These are phyloP conservation scores for Phytophthora cactorum DNA, from an alignment of 352 stramenopile species.

Conservation along the genomic window DNA sequence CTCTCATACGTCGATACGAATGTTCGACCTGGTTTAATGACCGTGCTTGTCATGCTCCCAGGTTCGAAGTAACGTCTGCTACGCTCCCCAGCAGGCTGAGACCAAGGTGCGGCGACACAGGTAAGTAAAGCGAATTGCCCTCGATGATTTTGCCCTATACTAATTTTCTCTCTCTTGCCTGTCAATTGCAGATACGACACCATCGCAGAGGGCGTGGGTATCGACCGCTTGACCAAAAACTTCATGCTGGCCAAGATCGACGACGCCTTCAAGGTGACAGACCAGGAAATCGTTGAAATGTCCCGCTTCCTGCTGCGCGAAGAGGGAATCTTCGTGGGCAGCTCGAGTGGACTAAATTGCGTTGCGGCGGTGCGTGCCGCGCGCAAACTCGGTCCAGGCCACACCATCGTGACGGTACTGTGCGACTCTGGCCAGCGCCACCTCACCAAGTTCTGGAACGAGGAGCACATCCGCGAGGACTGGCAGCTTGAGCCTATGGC, in stretches of 20 bases:
- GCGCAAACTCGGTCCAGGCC: conserved; percentile 76
- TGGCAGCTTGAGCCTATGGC: conserved; percentile 71
- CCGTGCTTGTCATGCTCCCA: conserved; percentile 15
- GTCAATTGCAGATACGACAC: conserved; percentile 93
- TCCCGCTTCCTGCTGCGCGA: conserved; percentile 95
- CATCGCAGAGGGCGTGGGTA: conserved; percentile 97
- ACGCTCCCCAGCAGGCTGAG: conserved; percentile 95
- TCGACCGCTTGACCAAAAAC: conserved; percentile 97
- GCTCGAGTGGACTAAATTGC: conserved; percentile 87
- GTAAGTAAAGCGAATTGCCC: conserved; percentile 25
- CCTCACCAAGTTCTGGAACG: conserved; percentile 91
- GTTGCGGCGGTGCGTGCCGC: conserved; percentile 80
- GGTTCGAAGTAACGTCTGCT: conserved; percentile 95
- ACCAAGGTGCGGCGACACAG: conserved; percentile 91
- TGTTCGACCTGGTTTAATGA: conserved; percentile 2
- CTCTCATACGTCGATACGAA: not conserved
- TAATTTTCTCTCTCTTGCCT: not conserved
- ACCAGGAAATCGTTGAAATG: conserved; percentile 98
- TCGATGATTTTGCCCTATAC: not conserved
- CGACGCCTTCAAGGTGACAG: conserved; percentile 88
- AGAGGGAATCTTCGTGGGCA: conserved; percentile 97
- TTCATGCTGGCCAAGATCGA: conserved; percentile 93
- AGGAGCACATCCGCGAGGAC: conserved; percentile 69
- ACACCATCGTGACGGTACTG: conserved; percentile 87
- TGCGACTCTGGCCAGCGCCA: conserved; percentile 91